Percentiles rank a stretch among this genome's conserved stretches.
Evolutionary conservation across 805 yeast genomes (phyloP).

Genomic region (Candida montana): DNA sequence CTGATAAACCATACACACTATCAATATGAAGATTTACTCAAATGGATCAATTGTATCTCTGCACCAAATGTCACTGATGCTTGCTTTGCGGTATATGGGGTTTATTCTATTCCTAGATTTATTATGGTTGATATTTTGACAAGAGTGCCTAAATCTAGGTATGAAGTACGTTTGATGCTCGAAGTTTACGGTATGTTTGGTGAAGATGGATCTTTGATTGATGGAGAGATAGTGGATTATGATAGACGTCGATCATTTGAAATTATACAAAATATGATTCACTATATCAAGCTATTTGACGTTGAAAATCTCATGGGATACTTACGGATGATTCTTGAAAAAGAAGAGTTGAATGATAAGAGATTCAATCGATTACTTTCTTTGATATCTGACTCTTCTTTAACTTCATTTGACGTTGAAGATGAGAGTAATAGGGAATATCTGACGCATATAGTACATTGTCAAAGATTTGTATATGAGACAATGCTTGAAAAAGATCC

Average conservation of each 20-base stretch:
- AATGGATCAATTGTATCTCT: conserved; percentile 24
- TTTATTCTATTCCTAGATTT: conserved; percentile 33
- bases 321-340: not conserved
- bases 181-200: conserved; percentile 3
- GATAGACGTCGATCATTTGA: not conserved
- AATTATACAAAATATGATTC: conserved; percentile 8
- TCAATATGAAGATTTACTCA: conserved; percentile 9
- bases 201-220: not conserved
- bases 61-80: conserved; percentile 30
- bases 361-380: conserved; percentile 11
- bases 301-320: conserved; percentile 5
- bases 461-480: conserved; percentile 3
- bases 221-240: no score
- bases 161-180: conserved; percentile 12
- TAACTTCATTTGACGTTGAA: conserved; percentile 5
- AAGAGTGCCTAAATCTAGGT: conserved; percentile 26
- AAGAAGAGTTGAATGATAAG: not conserved
- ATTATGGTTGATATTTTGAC: conserved; percentile 33
- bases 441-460: not conserved
- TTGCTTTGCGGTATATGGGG: conserved; percentile 28
- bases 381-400: conserved; percentile 3
- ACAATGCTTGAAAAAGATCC: not conserved
- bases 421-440: not conserved
- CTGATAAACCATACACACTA: not conserved
- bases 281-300: conserved; percentile 13